Conservation (phyloP, 1,284 basidiomycete genomes). For the Puccinia horiana region DNA sequence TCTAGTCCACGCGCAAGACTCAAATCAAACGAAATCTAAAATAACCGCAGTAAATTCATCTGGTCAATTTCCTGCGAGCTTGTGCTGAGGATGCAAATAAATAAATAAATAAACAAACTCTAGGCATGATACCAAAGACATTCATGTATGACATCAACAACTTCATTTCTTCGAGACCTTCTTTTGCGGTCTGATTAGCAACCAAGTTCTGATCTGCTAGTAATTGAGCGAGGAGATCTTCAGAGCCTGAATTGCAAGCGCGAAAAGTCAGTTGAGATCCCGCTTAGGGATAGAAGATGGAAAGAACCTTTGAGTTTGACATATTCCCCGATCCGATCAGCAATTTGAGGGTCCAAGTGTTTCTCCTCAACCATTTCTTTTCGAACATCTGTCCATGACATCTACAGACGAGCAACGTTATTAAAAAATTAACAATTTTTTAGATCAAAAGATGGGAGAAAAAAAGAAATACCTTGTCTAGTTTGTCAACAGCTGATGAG, state of each 20-base stretch:
- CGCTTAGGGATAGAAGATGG: not conserved
- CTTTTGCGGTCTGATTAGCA: conserved; percentile 73
- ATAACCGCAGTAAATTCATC: not conserved
- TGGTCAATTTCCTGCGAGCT: not conserved
- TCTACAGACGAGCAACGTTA: conserved; percentile 60
- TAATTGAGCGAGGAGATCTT: conserved; percentile 75
- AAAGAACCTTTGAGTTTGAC: conserved; percentile 83
- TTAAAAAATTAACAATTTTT: not conserved
- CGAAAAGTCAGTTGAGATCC: not conserved
- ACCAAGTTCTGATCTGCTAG: conserved; percentile 69
- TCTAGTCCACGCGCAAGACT: conserved; percentile 94
- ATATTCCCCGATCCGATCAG: conserved; percentile 94
- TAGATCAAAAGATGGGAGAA: not conserved
- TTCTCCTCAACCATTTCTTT: conserved; percentile 97
- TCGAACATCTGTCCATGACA: conserved; percentile 87
- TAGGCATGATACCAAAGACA: conserved; percentile 77
- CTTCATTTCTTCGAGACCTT: conserved; percentile 87
- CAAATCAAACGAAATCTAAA: conserved; percentile 88
- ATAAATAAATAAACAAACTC: conserved; percentile 61
- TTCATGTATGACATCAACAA: conserved; percentile 80
- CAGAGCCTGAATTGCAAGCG: conserved; percentile 65
- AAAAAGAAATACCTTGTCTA: conserved; percentile 76
- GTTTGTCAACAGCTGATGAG: conserved; percentile 95
- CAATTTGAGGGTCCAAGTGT: conserved; percentile 76
- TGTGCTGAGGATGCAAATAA: not conserved